These are phyloP conservation scores for Aureobasidium sp. DNA, from an alignment of 2,329 filamentous ascomycete species.

Conservation along the genomic window DNA sequence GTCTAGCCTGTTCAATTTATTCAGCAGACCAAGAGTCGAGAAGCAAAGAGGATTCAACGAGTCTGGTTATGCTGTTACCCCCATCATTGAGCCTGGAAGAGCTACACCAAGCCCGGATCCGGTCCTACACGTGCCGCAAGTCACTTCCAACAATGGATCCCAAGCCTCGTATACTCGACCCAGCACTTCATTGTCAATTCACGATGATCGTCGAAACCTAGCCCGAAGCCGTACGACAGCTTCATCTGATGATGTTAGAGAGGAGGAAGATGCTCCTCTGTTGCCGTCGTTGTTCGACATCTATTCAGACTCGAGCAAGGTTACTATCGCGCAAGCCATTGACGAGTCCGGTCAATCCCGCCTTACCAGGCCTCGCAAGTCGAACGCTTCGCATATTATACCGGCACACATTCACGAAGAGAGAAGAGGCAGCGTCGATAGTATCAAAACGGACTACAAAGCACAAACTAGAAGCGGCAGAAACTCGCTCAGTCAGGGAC, in stretches of 20 bases:
- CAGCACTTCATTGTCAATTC: constrained; percentile 2
- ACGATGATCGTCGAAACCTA: neutral
- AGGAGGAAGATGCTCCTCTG: neutral
- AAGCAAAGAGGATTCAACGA: constrained; percentile 41
- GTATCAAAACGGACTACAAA: neutral
- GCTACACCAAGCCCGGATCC: constrained; percentile 1
- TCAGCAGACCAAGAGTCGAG: constrained; percentile 44
- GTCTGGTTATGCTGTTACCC: constrained; percentile 27
- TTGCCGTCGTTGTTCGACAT: constrained; percentile 8
- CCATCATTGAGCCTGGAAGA: neutral
- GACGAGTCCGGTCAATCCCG: neutral
- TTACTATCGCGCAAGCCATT: constrained; percentile 7
- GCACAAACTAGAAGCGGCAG: neutral
- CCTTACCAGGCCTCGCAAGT: neutral
- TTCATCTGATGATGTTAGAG: neutral
- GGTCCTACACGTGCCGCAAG: neutral
- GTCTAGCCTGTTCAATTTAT: constrained; percentile 40
- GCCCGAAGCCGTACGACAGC: neutral
- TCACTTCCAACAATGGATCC: neutral
- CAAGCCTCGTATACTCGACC: neutral
- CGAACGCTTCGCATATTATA: constrained; percentile 10
- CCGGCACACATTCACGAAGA: constrained; percentile 1
- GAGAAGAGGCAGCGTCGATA: constrained; percentile 11
- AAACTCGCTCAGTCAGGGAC: neutral
- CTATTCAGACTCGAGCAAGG: constrained; percentile 10